Evolutionary conservation across 768 basidiomycete species (phyloP), one percentile per base, ranked within the genome.

Genomic region (Pulveroboletus sp.): DNA sequence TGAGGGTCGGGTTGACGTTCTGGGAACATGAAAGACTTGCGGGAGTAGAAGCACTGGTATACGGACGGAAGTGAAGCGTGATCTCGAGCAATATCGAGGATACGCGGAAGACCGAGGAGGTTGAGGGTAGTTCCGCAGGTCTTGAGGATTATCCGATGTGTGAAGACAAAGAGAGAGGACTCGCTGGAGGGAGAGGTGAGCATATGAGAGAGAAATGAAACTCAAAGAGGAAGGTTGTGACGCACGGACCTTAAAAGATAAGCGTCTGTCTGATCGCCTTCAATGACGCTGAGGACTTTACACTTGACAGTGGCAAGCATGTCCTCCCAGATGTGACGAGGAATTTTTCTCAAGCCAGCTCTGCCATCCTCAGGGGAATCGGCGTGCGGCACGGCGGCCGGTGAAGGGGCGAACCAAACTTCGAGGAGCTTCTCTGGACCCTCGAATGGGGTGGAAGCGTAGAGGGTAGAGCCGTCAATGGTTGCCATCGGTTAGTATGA

Each of bases 21-120:
- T 8, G 96, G 96, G 70, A 97, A 99, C 89, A 98, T 97, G 80
- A 98, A 99, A 7, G 89, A 87, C 71, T 98, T 99, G 59, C 95
- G 85, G 35, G 93, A 96, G 73, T 98, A 99, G 76, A 98, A 99
- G 70, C 89, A 93, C 53, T 92, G 82, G 68, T 92, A 81, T 27
- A 97, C 90, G 29, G 78, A 76, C 22, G 73, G 73, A 52, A 92
- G 70, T 43, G 78, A 75, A 11, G 85, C 87, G 32, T 86, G 72
- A 7, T 75, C 72, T 30, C 80, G 76, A 2, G 96, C 96, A 63
- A 98, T 95, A 61, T 93, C 85, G 51, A 99, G 88, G 61, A 99
- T 95, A 50, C 92, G 83, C 19, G 93, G 91, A 43, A 99, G 78
- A 12, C 96, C 96, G 54, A 95, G 79, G 42, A 99, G 86, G 72